phyloP scores from a whole-genome alignment of 2,329 filamentous ascomycete species.

The Fusarium sp. region DNA sequence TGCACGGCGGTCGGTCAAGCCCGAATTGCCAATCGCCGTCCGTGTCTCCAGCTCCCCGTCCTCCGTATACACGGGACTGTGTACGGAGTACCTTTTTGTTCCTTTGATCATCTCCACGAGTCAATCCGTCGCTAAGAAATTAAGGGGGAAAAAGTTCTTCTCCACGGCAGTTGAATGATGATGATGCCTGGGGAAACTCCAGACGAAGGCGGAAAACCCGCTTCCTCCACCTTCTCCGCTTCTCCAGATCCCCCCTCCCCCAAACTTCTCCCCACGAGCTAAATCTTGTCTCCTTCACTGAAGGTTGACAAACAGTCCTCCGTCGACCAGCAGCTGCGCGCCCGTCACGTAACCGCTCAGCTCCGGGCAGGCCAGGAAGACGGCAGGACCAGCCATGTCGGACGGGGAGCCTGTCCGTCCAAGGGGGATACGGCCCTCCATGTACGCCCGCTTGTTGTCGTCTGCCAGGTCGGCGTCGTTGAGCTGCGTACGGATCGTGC shows the following conservation, averaged over 20 bases:
- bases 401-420: constrained; percentile 77
- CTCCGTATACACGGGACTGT: constrained; percentile 16
- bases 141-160: constrained; percentile 7
- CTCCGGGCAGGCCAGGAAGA: constrained; percentile 84
- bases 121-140: constrained; percentile 23
- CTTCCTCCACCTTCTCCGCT: constrained; percentile 18
- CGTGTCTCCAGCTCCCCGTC: constrained; percentile 19
- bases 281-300: constrained; percentile 64
- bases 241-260: constrained; percentile 22
- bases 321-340: constrained; percentile 87
- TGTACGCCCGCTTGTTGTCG: constrained; percentile 86
- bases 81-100: constrained; percentile 7
- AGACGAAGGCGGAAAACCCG: neutral
- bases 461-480: constrained; percentile 86
- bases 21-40: constrained; percentile 11
- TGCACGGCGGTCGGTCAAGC: constrained; percentile 15
- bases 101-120: constrained; percentile 21
- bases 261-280: constrained; percentile 33
- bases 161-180: constrained; percentile 17
- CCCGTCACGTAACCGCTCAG: constrained; percentile 86
- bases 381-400: constrained; percentile 86
- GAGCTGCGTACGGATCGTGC: constrained; percentile 85
- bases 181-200: neutral
- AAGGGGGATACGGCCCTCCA: constrained; percentile 82
- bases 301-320: constrained; percentile 89